phyloP scores from a whole-genome alignment of 148 eudicot genomes.

The Heliamphora exappendiculata region DNA sequence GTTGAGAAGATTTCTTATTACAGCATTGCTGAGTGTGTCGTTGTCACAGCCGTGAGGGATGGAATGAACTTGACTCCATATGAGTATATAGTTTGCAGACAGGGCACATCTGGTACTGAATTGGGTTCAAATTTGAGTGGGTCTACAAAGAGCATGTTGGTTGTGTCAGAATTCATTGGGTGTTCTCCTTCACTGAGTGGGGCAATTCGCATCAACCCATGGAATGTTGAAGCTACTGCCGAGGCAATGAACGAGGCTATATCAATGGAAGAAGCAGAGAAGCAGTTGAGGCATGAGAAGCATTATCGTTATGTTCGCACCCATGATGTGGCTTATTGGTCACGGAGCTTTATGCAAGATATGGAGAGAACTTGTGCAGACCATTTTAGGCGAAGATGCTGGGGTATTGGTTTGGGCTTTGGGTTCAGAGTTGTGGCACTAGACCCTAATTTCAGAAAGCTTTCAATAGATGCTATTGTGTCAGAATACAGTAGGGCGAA shows the following conservation, averaged over 20 bases:
- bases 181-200: constrained; percentile 44
- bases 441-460: constrained; percentile 39
- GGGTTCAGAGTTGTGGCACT: constrained; percentile 41
- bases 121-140: constrained; percentile 18
- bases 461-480: constrained; percentile 32
- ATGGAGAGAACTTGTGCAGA: constrained; percentile 42
- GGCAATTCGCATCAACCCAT: constrained; percentile 41
- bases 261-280: constrained; percentile 27
- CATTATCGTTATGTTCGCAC: constrained; percentile 35
- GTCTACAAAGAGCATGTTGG: constrained; percentile 38
- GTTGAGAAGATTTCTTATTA: constrained; percentile 30
- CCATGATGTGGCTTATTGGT: constrained; percentile 39
- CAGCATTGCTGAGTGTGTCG: constrained; percentile 38
- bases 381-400: constrained; percentile 37
- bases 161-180: constrained; percentile 40
- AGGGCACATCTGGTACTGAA: constrained; percentile 25
- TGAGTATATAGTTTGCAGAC: constrained; percentile 37
- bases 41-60: constrained; percentile 41
- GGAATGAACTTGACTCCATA: constrained; percentile 43
- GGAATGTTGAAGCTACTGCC: constrained; percentile 44
- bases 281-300: constrained; percentile 37
- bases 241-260: constrained; percentile 44
- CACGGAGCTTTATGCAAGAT: constrained; percentile 39
- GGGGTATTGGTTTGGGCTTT: constrained; percentile 40
- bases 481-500: constrained; percentile 30